These are phyloP conservation scores for Copromyces sp. DNA, from an alignment of 495 filamentous ascomycete species.

Conservation along the genomic window DNA sequence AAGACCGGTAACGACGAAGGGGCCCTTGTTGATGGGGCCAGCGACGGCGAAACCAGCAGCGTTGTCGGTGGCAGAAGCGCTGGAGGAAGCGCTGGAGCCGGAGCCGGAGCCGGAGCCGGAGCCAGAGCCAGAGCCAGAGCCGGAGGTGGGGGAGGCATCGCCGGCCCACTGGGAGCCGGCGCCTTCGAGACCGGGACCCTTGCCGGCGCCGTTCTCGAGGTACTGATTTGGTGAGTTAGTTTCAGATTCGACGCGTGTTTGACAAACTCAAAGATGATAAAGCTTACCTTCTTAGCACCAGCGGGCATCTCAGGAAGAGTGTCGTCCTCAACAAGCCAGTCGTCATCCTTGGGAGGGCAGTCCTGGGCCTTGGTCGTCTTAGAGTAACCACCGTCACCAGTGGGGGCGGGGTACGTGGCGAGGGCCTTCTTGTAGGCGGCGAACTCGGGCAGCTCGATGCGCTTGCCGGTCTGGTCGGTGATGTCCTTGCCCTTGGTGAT, in stretches of 20 bases:
- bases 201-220: slow-evolving; percentile 65
- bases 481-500: slow-evolving; percentile 51
- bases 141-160: slow-evolving; percentile 37
- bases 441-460: slow-evolving; percentile 40
- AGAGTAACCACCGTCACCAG: slow-evolving; percentile 70
- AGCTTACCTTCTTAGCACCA: slow-evolving; percentile 39
- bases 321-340: slow-evolving; percentile 60
- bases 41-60: slow-evolving; percentile 32
- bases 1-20: slow-evolving; percentile 44
- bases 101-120: slow-evolving; percentile 51
- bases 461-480: slow-evolving; percentile 16
- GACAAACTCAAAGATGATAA: not conserved
- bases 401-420: slow-evolving; percentile 50
- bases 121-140: slow-evolving; percentile 13
- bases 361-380: slow-evolving; percentile 46
- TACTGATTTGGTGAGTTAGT: slow-evolving; percentile 33
- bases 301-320: slow-evolving; percentile 68
- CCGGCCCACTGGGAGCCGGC: slow-evolving; percentile 57
- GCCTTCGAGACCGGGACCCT: slow-evolving; percentile 61
- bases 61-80: slow-evolving; percentile 17
- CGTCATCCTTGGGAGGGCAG: slow-evolving; percentile 61
- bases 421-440: slow-evolving; percentile 55
- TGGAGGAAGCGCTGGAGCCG: slow-evolving; percentile 36
- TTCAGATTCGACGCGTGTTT: not conserved
- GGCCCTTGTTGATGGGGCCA: slow-evolving; percentile 39